Evolutionary conservation across 2,329 filamentous ascomycete species (phyloP).

Genomic region (Ophiostoma piceae): DNA sequence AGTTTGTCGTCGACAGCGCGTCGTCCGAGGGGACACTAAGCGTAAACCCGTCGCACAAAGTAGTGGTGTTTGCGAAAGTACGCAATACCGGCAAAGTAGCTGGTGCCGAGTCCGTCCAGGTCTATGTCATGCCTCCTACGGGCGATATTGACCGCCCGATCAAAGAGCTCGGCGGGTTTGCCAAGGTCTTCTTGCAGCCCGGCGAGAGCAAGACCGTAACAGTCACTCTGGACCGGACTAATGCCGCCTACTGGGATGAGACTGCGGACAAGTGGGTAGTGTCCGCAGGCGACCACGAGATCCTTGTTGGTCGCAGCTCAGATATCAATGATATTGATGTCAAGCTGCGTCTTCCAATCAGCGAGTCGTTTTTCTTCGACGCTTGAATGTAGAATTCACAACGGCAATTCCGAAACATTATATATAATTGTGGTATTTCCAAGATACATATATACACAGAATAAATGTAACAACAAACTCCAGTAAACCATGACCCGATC

Average conservation of each 20-base stretch:
- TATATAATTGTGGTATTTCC: not conserved
- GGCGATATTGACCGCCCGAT: not conserved
- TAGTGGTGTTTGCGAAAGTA: not conserved
- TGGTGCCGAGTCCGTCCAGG: not conserved
- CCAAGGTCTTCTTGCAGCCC: not conserved
- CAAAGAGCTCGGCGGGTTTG: not conserved
- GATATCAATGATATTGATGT: not conserved
- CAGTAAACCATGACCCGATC: not conserved
- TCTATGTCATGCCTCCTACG: not conserved
- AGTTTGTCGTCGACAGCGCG: not conserved
- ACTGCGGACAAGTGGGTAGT: not conserved
- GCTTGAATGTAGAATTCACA: not conserved
- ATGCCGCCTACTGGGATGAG: not conserved
- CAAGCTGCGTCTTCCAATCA: not conserved
- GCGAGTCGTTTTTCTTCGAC: not conserved
- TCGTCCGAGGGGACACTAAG: not conserved
- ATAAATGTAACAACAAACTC: not conserved
- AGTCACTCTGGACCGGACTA: not conserved
- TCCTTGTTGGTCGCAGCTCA: not conserved
- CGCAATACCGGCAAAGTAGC: not conserved
- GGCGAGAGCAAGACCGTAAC: not conserved
- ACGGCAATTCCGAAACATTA: not conserved
- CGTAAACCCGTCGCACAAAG: not conserved
- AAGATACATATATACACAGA: too few relatives aligned
- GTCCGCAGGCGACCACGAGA: not conserved